Base-by-base conservation (phyloP, 768 basidiomycete species). In the Boletus edulis region DNA sequence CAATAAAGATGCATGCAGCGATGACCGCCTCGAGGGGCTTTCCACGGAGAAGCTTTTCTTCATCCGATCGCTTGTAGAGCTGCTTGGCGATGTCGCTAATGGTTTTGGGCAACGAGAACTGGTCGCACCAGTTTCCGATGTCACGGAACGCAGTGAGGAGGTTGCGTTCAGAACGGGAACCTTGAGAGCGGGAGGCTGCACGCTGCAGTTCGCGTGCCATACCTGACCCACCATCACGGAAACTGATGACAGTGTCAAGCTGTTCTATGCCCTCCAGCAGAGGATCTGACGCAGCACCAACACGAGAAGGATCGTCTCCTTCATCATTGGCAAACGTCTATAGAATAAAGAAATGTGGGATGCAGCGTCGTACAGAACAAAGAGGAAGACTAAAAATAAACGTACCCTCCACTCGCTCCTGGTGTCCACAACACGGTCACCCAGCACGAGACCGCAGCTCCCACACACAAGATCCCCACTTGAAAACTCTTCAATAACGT, bases 321-420 rank as follows among this genome's bases (percentile, higher is more conserved):
- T 99, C 97, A 65, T 98, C 96, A 69, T 98, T 97, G 61, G 97
- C 97, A 73, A 99, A 99, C 57, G 97, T 98, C 91, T 98, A 76
- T n/a, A 57, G 11, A 46, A n/a, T 3, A 39, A 10, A 53, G n/a
- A n/a, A 52, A 60, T 14, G 44, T 64, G 51, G 67, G 57, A 55
- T 70, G 62, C 65, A 67, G 60, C 40, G 37, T 56, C 45, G 53
- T 29, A 29, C n/a, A 42, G 8, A 55, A 27, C 29, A 42, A 54
- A 48, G 46, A 39, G 50, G 55, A 60, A 56, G 60, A 59, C 52
- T 18, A 51, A 29, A 55, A 50, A 56, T 9, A 12, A 41, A 84
- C 90, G 78, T 78, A 91, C 90, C 78, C 87, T 78, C 91, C 95
- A 99, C 87, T 99, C 97, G 75, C 92, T 94, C 72, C 96, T 80